A percentile compares a stretch with the other conserved stretches of the same genome.
phyloP scores from a whole-genome alignment of 2,329 filamentous ascomycete genomes.

The Hymenoscyphus fraxineus region DNA sequence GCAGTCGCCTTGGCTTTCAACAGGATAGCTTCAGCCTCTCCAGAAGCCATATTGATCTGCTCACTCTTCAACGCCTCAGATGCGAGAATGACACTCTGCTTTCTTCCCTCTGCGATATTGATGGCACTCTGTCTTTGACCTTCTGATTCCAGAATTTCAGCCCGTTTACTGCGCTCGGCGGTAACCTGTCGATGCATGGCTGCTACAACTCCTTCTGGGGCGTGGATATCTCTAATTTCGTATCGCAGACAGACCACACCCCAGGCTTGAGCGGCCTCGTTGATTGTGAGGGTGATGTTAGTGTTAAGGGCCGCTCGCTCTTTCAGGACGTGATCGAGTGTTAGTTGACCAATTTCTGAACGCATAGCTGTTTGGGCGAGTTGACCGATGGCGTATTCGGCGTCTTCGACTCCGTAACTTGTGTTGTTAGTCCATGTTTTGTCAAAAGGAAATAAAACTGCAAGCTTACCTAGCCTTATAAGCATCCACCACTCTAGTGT shows the following conservation, averaged over 20 bases:
- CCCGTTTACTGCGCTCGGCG: conserved; percentile 93
- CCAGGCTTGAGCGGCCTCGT: conserved; percentile 95
- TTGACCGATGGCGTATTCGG: conserved; percentile 97
- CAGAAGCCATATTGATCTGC: conserved; percentile 86
- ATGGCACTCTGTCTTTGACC: conserved; percentile 96
- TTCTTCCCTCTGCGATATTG: conserved; percentile 96
- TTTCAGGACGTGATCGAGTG: conserved; percentile 95
- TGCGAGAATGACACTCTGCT: conserved; percentile 94
- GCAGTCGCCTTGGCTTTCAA: conserved; percentile 85
- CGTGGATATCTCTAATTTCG: conserved; percentile 97
- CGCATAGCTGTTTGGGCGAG: conserved; percentile 99
- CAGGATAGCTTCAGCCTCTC: conserved; percentile 91
- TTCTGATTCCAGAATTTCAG: conserved; percentile 95
- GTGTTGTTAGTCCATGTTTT: conserved; percentile 7
- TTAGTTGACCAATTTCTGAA: conserved; percentile 93
- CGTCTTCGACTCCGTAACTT: conserved; percentile 96
- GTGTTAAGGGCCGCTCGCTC: conserved; percentile 94
- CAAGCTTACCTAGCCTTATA: conserved; percentile 85
- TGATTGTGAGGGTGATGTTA: conserved; percentile 98
- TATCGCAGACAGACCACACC: conserved; percentile 94
- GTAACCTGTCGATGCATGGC: conserved; percentile 99
- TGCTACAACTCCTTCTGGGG: conserved; percentile 85
- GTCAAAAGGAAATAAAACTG: background rate
- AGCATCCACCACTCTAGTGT: conserved; percentile 93
- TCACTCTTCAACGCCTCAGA: conserved; percentile 88